phyloP scores from a whole-genome alignment of 768 basidiomycete genomes.

The Ephemerocybe angulata region DNA sequence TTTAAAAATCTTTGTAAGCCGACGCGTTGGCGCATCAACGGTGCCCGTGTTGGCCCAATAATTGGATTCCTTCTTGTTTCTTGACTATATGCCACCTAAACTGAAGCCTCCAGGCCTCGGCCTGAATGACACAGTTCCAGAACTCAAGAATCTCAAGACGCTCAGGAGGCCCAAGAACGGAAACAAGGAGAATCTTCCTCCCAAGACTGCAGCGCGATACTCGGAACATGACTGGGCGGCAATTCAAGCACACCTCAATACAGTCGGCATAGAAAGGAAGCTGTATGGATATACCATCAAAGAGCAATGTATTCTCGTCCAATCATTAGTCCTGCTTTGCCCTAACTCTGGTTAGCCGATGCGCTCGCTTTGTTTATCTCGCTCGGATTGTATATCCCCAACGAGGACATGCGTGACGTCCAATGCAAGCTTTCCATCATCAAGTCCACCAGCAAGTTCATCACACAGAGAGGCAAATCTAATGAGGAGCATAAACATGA shows the following conservation, averaged over 20 bases:
- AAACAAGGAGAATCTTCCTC: not conserved
- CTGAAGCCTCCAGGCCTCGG: not conserved
- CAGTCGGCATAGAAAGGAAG: not conserved
- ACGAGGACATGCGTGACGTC: not conserved
- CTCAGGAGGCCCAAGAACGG: not conserved
- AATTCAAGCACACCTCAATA: not conserved
- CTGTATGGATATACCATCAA: not conserved
- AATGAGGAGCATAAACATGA: not conserved
- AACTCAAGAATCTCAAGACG: not conserved
- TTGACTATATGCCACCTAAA: not conserved
- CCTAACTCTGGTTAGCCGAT: not conserved
- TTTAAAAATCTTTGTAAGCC: too few relatives aligned
- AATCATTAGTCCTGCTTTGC: not conserved
- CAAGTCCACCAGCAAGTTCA: not conserved
- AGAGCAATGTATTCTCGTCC: not conserved
- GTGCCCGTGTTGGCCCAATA: too few relatives aligned
- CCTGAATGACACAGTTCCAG: not conserved
- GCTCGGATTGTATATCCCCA: not conserved
- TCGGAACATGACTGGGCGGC: not conserved
- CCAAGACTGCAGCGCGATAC: not conserved
- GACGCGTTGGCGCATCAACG: too few relatives aligned
- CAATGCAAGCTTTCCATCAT: conserved; percentile 2
- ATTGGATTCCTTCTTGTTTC: not conserved
- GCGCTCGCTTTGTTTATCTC: not conserved
- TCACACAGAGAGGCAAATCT: not conserved